Conservation (phyloP, 2,329 filamentous ascomycete species). For the Davidsoniella australis region DNA sequence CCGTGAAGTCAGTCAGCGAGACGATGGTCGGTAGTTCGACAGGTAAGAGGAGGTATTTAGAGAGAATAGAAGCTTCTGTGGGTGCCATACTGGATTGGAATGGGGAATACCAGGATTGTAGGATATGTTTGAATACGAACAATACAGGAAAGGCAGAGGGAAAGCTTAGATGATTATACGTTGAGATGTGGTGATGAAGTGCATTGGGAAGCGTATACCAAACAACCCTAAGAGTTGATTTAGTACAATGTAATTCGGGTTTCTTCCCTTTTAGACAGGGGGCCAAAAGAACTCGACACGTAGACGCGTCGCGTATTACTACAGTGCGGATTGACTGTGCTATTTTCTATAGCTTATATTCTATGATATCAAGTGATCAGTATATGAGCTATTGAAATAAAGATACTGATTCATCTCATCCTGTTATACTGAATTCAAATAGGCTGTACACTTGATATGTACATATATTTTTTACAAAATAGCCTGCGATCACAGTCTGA, state of each 20-base stretch:
- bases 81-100: conserved; percentile 41
- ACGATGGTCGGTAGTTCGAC: conserved; percentile 57
- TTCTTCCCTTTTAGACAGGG: background rate
- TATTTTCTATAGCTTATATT: background rate
- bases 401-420: too few species aligned
- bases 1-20: conserved; percentile 56
- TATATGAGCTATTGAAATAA: too few species aligned
- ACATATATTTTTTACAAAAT: too few species aligned
- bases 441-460: too few species aligned
- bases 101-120: background rate
- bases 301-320: conserved; percentile 5
- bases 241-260: background rate
- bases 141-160: background rate
- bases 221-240: background rate
- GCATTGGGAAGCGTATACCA: background rate
- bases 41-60: conserved; percentile 61
- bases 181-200: background rate
- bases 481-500: too few species aligned
- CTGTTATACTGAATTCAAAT: too few species aligned
- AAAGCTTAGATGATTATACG: background rate
- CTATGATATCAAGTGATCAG: background rate
- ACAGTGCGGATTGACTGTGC: conserved; percentile 3
- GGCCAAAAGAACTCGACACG: conserved; percentile 6
- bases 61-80: conserved; percentile 57
- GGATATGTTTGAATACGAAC: background rate